These are phyloP conservation scores for Atalantia buxifolia DNA, from an alignment of 345 rosid genomes.

Conservation along the genomic window DNA sequence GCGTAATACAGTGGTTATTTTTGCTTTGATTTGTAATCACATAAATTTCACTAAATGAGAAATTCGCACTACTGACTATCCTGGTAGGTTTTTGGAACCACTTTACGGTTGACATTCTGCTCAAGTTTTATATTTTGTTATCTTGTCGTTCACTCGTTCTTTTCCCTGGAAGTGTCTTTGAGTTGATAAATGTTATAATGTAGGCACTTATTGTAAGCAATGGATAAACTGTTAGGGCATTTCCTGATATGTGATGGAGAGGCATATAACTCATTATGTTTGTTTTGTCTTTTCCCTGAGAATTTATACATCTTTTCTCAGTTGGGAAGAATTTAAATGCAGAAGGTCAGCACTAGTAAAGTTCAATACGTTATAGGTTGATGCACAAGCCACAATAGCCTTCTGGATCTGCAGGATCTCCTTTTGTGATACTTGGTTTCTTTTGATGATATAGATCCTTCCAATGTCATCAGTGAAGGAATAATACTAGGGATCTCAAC, in stretches of 20 bases:
- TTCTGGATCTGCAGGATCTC: background rate
- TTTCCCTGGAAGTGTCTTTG: too few species aligned
- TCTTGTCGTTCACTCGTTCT: too few species aligned
- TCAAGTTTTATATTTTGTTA: too few species aligned
- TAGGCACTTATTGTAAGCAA: too few species aligned
- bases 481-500: too few species aligned
- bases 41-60: too few species aligned
- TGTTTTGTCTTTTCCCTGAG: background rate
- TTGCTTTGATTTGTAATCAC: background rate
- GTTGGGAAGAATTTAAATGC: background rate
- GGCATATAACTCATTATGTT: background rate
- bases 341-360: background rate
- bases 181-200: too few species aligned
- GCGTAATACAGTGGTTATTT: background rate
- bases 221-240: too few species aligned
- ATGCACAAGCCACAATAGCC: background rate
- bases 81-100: too few species aligned
- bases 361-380: background rate
- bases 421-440: slow-evolving; percentile 2
- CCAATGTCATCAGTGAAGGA: background rate
- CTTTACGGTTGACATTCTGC: too few species aligned
- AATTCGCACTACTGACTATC: too few species aligned
- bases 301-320: background rate
- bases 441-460: slow-evolving; percentile 5
- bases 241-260: background rate